Percentiles rank a stretch among this genome's conserved stretches.
These are phyloP conservation scores for Aspergillus cristatus DNA, from an alignment of 495 filamentous ascomycete genomes.

Conservation along the genomic window DNA sequence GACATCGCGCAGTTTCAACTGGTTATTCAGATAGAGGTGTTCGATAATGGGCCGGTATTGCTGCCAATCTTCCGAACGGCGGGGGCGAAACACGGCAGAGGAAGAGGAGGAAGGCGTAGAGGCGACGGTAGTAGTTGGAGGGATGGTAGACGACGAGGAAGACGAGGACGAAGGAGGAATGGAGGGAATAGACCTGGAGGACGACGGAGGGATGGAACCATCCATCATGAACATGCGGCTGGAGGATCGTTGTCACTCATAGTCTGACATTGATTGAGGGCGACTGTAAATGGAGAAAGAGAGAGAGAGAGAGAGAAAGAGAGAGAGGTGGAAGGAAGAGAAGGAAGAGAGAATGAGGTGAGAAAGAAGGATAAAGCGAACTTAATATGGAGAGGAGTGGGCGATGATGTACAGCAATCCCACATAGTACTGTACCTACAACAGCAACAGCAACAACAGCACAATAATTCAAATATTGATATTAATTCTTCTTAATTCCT, in stretches of 20 bases:
- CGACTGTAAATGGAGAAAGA: neutral
- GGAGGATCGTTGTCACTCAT: slow-evolving; percentile 10
- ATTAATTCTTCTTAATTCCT: too few relatives aligned
- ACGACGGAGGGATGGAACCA: slow-evolving; percentile 16
- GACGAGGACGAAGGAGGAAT: neutral
- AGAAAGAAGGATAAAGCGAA: neutral
- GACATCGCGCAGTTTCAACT: slow-evolving; percentile 35
- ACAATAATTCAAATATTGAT: too few relatives aligned
- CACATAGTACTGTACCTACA: too few relatives aligned
- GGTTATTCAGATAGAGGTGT: slow-evolving; percentile 32
- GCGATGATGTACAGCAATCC: neutral
- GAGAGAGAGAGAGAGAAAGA: slow-evolving; percentile 1
- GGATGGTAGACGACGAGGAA: slow-evolving; percentile 1
- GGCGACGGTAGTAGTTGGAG: slow-evolving; percentile 16
- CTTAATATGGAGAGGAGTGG: neutral
- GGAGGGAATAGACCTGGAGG: slow-evolving; percentile 1
- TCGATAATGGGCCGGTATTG: slow-evolving; percentile 32
- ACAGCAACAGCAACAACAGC: too few relatives aligned
- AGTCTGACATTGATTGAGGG: slow-evolving; percentile 4
- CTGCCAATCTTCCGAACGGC: slow-evolving; percentile 36
- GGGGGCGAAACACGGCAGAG: slow-evolving; percentile 25
- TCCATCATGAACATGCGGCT: slow-evolving; percentile 15
- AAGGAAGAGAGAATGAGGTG: slow-evolving; percentile 1
- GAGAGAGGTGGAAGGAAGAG: slow-evolving; percentile 1
- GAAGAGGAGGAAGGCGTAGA: slow-evolving; percentile 10